Base-by-base conservation (phyloP, 371 early-diverging fungal species). In the Entomophthora muscae region DNA sequence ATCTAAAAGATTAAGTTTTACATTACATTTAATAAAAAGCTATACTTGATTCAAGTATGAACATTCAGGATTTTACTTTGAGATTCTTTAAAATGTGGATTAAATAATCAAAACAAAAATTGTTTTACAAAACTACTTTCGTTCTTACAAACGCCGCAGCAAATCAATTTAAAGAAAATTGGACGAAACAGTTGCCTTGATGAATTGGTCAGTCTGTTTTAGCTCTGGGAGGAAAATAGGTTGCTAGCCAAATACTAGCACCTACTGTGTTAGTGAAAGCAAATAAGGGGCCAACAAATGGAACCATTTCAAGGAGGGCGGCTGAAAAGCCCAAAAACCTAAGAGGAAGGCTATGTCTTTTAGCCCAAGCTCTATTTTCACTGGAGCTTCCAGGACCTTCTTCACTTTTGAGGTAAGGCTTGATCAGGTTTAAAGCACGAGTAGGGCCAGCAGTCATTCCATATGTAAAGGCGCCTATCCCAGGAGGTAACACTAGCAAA, bases 201-300 rank as follows among this genome's bases (percentile, higher is more conserved):
- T n/a, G n/a, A n/a, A n/a, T n/a, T n/a, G n/a, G n/a, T n/a, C n/a
- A n/a, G n/a, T n/a, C n/a, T n/a, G n/a, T n/a, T n/a, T n/a, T n/a
- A n/a, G n/a, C n/a, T n/a, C n/a, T n/a, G n/a, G 42, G 42, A 10
- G 42, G 42, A 17, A 42, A 42, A 17, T 42, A 60, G 1, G 60
- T 60, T n/a, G 60, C 3, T 17, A 60, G 27, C 60, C 60, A 60
- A 33, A 60, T 30, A 32, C 32, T 33, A 2, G 60, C 33, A n/a
- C 60, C 60, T 21, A 60, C 60, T 28, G 60, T 60, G 33, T 60
- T 60, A 21, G 60, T 60, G 12, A 60, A 60, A 7, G 31, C n/a
- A 29, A 60, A 60, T 30, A 60, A 33, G 17, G 29, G 12, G 3
- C 60, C 60, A 17, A 60, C 24, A 21, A n/a, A n/a, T 21, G 60